These are phyloP conservation scores for Ilyonectria robusta DNA, from an alignment of 2,329 filamentous ascomycete genomes.

Conservation along the genomic window DNA sequence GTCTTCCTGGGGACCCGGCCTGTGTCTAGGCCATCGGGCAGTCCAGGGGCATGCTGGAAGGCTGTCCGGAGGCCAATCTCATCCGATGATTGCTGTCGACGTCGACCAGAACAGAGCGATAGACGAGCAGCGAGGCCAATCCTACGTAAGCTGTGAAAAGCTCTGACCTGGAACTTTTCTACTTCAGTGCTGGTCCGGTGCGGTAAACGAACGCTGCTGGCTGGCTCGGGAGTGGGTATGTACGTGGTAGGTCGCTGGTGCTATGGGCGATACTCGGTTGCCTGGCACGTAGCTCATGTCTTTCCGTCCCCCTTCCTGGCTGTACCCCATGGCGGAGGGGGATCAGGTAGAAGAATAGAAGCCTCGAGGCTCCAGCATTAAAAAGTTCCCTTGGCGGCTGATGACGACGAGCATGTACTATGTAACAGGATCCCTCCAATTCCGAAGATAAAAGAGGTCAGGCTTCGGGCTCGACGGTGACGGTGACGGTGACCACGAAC, in stretches of 20 bases:
- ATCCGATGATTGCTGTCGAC: conserved; percentile 12
- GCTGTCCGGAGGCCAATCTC: conserved; percentile 27
- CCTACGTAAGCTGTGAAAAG: conserved; percentile 6
- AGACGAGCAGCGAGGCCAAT: conserved; percentile 8
- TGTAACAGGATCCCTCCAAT: too few species aligned
- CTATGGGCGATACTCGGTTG: conserved; percentile 17
- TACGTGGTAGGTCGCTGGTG: conserved; percentile 8
- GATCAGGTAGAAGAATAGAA: conserved; percentile 42
- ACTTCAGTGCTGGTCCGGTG: conserved; percentile 9
- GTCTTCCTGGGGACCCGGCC: conserved; percentile 26
- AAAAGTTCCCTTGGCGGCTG: conserved; percentile 42
- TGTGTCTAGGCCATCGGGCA: conserved; percentile 17
- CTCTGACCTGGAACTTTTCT: conserved; percentile 14
- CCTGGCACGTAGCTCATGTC: conserved; percentile 18
- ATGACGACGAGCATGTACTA: conserved; percentile 46
- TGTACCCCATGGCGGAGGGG: conserved; percentile 14
- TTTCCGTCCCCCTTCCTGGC: conserved; percentile 9
- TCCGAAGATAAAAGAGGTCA: conserved; percentile 25
- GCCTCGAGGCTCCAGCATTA: conserved; percentile 47
- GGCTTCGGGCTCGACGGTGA: conserved; percentile 17
- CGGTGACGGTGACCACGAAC: conserved; percentile 23
- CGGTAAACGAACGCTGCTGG: conserved; percentile 11
- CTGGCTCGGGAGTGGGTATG: conserved; percentile 19
- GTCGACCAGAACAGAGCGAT: conserved; percentile 8
- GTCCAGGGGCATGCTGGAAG: conserved; percentile 24